These are phyloP conservation scores for Mucuna pruriens DNA, from an alignment of 306 rosid species.

Conservation along the genomic window DNA sequence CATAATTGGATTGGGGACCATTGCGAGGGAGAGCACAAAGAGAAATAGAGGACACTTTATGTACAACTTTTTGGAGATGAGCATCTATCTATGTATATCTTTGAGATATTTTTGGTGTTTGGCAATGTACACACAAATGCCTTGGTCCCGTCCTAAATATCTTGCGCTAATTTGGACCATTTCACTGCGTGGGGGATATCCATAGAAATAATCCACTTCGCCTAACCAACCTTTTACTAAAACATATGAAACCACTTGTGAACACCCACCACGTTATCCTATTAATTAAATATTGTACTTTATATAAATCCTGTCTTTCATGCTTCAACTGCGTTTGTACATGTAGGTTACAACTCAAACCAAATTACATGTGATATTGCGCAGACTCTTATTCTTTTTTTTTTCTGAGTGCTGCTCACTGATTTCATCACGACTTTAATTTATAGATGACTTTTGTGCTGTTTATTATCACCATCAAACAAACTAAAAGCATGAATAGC, in stretches of 20 bases:
- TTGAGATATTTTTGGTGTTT: conserved; percentile 22
- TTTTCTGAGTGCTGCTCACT: not conserved
- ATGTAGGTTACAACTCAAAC: not conserved
- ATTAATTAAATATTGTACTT: not conserved
- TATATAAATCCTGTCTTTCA: not conserved
- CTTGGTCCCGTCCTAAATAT: not conserved
- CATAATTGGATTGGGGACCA: conserved; percentile 34
- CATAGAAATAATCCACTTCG: conserved; percentile 21
- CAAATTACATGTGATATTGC: not conserved
- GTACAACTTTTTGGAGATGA: conserved; percentile 13
- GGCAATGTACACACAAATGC: conserved; percentile 28
- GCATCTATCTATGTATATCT: no score
- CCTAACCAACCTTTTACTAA: not conserved
- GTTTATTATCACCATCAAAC: not conserved
- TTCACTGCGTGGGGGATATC: not conserved
- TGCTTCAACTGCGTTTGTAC: not conserved
- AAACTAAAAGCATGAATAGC: not conserved
- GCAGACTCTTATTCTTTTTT: not conserved
- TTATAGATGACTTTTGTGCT: not conserved
- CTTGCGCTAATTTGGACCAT: conserved; percentile 24
- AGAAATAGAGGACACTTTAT: not conserved
- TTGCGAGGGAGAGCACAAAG: not conserved
- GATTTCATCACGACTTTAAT: not conserved
- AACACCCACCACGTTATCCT: not conserved
- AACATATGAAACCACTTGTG: not conserved